phyloP scores from a whole-genome alignment of 495 filamentous ascomycete genomes.

The Durotheca rogersii region DNA sequence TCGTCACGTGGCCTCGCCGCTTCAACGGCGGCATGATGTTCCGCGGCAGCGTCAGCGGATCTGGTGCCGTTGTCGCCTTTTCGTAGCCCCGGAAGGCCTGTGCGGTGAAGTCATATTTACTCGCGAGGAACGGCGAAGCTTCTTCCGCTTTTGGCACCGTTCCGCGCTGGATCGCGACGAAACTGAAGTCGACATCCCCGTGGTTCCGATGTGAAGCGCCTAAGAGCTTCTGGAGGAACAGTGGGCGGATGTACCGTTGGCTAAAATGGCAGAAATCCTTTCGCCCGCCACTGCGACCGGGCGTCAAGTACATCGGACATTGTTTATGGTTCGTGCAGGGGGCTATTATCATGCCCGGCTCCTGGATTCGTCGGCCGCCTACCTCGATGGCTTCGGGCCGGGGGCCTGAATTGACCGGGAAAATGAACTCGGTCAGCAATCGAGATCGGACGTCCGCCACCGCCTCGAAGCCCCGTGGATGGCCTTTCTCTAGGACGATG shows the following conservation, averaged over 20 bases:
- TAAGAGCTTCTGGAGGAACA: conserved; percentile 77
- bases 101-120: conserved; percentile 32
- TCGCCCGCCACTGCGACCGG: conserved; percentile 67
- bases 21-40: conserved; percentile 79
- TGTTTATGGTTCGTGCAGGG: conserved; percentile 89
- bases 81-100: conserved; percentile 48
- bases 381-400: conserved; percentile 33
- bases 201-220: conserved; percentile 71
- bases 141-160: conserved; percentile 44
- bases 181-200: conserved; percentile 88
- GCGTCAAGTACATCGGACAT: conserved; percentile 82
- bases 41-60: conserved; percentile 74
- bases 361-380: conserved; percentile 42
- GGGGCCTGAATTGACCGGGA: conserved; percentile 58
- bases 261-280: conserved; percentile 90
- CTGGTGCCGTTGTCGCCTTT: conserved; percentile 34
- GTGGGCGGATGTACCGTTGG: conserved; percentile 83
- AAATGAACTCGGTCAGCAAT: conserved; percentile 73
- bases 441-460: conserved; percentile 79
- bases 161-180: conserved; percentile 83
- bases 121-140: conserved; percentile 32
- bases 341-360: conserved; percentile 87
- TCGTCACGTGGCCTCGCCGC: conserved; percentile 77
- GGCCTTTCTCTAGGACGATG: conserved; percentile 86
- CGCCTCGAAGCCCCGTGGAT: conserved; percentile 87